Evolutionary conservation across 1,284 basidiomycete genomes (phyloP).

Genomic region (Vanrija pseudolonga): DNA sequence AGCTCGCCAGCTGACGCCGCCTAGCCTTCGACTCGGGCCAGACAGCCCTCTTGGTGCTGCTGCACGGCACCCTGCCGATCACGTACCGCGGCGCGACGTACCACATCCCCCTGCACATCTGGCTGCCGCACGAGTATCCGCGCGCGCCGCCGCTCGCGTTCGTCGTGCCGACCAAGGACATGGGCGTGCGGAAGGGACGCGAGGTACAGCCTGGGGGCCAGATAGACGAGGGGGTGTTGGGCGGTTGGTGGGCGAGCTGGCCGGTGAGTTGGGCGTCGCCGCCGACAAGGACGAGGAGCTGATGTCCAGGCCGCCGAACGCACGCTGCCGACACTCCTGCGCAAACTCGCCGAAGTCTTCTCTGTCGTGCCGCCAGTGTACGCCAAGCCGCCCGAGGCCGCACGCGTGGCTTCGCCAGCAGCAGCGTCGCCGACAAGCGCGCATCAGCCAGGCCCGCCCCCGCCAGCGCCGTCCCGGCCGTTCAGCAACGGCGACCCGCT

Average conservation of each 20-base stretch:
- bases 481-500: constrained; percentile 9
- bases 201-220: constrained; percentile 80
- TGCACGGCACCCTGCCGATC: constrained; percentile 90
- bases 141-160: constrained; percentile 79
- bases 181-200: constrained; percentile 76
- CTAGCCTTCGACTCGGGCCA: constrained; percentile 90
- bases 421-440: not conserved
- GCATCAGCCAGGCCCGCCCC: not conserved
- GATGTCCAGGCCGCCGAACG: constrained; percentile 72
- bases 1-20: constrained; percentile 2
- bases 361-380: constrained; percentile 84
- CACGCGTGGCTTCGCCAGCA: not conserved
- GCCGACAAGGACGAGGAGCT: too few species aligned
- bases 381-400: constrained; percentile 61
- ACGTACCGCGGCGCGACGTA: constrained; percentile 71
- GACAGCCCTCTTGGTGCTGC: constrained; percentile 79
- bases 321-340: constrained; percentile 32
- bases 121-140: constrained; percentile 81
- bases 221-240: constrained; percentile 49
- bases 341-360: constrained; percentile 60
- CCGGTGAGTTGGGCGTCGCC: constrained; percentile 83
- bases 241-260: constrained; percentile 73
- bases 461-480: not conserved
- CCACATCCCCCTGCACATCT: constrained; percentile 89
- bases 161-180: constrained; percentile 88